Conservation (phyloP, 2,329 filamentous ascomycete genomes). For the Aspergillus terreus region DNA sequence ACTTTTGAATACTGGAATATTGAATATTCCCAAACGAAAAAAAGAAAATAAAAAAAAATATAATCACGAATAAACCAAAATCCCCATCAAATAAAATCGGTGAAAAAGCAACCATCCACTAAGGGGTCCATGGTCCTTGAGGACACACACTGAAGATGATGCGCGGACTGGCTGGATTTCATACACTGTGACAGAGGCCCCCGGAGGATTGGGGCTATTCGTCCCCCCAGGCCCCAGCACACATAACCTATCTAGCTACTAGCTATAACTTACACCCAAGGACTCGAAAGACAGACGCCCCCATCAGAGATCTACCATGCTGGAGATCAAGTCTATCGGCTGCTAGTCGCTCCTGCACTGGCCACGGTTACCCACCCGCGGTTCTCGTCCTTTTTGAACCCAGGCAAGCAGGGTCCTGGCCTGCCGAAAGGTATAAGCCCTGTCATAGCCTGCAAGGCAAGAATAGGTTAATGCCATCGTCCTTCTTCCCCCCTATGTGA, state of each 20-base stretch:
- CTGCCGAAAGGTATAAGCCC: conserved; percentile 19
- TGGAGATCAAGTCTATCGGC: conserved; percentile 35
- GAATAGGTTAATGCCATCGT: conserved; percentile 4
- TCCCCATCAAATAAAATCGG: not conserved
- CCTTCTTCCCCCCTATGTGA: not conserved
- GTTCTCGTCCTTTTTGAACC: conserved; percentile 8
- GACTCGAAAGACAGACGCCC: conserved; percentile 4
- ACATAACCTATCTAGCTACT: not conserved
- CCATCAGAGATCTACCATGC: conserved; percentile 29
- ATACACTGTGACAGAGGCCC: not conserved
- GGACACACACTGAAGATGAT: conserved; percentile 8
- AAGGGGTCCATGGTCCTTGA: not conserved
- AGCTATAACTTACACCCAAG: conserved; percentile 8
- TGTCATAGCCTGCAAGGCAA: conserved; percentile 16
- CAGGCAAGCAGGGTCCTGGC: conserved; percentile 11
- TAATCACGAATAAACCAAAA: not conserved
- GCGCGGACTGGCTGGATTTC: not conserved
- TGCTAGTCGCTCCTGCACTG: conserved; percentile 31
- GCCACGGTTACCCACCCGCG: conserved; percentile 23
- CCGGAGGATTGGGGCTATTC: conserved; percentile 20
- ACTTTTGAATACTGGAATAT: not conserved
- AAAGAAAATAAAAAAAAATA: conserved; percentile 6
- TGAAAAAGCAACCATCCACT: conserved; percentile 2
- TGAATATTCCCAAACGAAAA: not conserved
- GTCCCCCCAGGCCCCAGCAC: conserved; percentile 6